Conservation (phyloP, 169 alveolate genomes). For the Babesia bigemina region DNA sequence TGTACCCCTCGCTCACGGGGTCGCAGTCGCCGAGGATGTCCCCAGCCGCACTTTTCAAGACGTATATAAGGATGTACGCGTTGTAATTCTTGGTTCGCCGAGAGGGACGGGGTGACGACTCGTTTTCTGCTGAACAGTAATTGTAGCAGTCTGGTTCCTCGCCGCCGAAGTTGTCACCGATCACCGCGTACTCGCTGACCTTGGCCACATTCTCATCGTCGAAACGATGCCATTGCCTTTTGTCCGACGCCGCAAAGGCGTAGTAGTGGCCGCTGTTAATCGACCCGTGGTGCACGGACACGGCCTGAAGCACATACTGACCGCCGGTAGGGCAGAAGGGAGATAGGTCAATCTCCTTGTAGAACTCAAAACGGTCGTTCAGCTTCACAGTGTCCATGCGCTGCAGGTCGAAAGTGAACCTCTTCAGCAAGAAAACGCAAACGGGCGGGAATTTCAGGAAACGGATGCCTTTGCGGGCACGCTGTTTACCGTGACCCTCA, state of each 20-base stretch:
- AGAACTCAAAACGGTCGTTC: constrained; percentile 89
- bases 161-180: constrained; percentile 89
- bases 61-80: constrained; percentile 93
- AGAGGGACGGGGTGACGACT: constrained; percentile 25
- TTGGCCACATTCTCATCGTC: constrained; percentile 91
- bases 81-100: constrained; percentile 81
- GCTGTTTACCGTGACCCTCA: constrained; percentile 89
- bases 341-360: constrained; percentile 86
- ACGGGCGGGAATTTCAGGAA: constrained; percentile 93
- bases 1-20: constrained; percentile 78
- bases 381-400: constrained; percentile 87
- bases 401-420: constrained; percentile 87
- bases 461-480: constrained; percentile 89
- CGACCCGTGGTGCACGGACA: constrained; percentile 95
- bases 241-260: constrained; percentile 85
- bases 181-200: constrained; percentile 85
- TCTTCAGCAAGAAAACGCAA: constrained; percentile 88
- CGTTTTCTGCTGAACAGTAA: constrained; percentile 66
- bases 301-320: constrained; percentile 88
- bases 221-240: constrained; percentile 88
- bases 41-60: constrained; percentile 83
- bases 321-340: constrained; percentile 75
- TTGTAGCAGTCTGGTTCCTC: constrained; percentile 83
- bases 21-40: constrained; percentile 83
- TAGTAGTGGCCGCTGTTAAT: constrained; percentile 95